These are phyloP conservation scores for Collybia nuda DNA, from an alignment of 768 basidiomycete genomes.

Conservation along the genomic window DNA sequence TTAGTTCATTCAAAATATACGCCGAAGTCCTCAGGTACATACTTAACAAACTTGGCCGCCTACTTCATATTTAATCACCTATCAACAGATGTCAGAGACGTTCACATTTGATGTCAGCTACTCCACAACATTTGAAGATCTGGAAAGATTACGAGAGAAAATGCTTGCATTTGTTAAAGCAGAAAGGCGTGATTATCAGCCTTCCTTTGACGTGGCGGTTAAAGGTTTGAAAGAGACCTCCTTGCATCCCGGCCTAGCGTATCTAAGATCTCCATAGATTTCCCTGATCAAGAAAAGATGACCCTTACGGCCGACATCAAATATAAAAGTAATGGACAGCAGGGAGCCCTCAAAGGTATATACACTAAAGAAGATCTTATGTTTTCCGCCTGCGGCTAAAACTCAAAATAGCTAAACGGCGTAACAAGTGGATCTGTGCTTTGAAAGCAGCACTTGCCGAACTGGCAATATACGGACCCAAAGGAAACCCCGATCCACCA, in stretches of 20 bases:
- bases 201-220: conserved; percentile 71
- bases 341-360: conserved; percentile 67
- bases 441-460: conserved; percentile 73
- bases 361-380: neutral
- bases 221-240: conserved; percentile 39
- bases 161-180: conserved; percentile 79
- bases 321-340: conserved; percentile 88
- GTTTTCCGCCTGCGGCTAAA: neutral
- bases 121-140: conserved; percentile 75
- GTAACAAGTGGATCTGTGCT: conserved; percentile 92
- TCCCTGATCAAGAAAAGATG: conserved; percentile 80
- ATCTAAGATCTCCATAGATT: conserved; percentile 41
- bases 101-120: conserved; percentile 83
- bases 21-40: conserved; percentile 65
- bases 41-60: neutral
- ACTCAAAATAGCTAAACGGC: conserved; percentile 55
- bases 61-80: conserved; percentile 1
- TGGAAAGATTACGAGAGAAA: conserved; percentile 70
- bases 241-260: neutral
- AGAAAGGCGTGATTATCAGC: conserved; percentile 75
- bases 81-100: conserved; percentile 65
- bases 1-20: conserved; percentile 71
- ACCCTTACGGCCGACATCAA: conserved; percentile 78
- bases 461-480: conserved; percentile 67
- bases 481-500: conserved; percentile 54